Evolutionary conservation across 1,139 yeast species (phyloP).

Genomic region (Eremothecium sinecaudum): DNA sequence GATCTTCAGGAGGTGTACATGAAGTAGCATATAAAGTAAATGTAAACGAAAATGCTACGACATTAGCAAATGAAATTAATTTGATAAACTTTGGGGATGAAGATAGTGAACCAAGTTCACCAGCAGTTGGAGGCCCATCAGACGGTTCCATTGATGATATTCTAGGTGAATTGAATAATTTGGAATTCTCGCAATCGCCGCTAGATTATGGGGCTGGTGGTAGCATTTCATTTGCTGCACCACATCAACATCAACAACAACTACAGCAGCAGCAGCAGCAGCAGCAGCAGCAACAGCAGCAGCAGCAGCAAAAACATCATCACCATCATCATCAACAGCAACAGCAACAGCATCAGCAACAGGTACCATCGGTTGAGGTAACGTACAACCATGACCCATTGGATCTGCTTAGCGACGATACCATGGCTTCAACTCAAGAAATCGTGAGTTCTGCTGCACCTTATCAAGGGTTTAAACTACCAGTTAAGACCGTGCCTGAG

Average conservation of each 20-base stretch:
- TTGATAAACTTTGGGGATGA: conserved; percentile 78
- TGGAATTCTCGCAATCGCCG: conserved; percentile 35
- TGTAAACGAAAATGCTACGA: conserved; percentile 31
- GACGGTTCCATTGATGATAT: conserved; percentile 45
- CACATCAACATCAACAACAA: not conserved
- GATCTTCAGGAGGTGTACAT: conserved; percentile 48
- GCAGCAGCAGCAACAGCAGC: too few species aligned
- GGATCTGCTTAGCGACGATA: conserved; percentile 12
- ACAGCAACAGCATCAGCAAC: conserved; percentile 6
- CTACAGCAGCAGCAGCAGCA: too few species aligned
- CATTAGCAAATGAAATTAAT: conserved; percentile 40
- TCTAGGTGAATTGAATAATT: conserved; percentile 59
- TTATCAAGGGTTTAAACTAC: conserved; percentile 9
- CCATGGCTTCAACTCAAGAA: conserved; percentile 11
- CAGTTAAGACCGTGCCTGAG: not conserved
- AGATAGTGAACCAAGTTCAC: conserved; percentile 34
- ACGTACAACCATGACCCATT: conserved; percentile 5
- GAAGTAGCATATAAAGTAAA: conserved; percentile 30
- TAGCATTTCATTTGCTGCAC: conserved; percentile 32
- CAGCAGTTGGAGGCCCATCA: not conserved
- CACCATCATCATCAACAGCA: conserved; percentile 7
- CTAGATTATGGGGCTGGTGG: conserved; percentile 34
- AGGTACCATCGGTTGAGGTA: conserved; percentile 32
- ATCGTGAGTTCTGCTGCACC: not conserved
- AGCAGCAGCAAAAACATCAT: too few species aligned